These are phyloP conservation scores for Colletotrichum nymphaeae DNA, from an alignment of 2,329 filamentous ascomycete genomes.

Conservation along the genomic window DNA sequence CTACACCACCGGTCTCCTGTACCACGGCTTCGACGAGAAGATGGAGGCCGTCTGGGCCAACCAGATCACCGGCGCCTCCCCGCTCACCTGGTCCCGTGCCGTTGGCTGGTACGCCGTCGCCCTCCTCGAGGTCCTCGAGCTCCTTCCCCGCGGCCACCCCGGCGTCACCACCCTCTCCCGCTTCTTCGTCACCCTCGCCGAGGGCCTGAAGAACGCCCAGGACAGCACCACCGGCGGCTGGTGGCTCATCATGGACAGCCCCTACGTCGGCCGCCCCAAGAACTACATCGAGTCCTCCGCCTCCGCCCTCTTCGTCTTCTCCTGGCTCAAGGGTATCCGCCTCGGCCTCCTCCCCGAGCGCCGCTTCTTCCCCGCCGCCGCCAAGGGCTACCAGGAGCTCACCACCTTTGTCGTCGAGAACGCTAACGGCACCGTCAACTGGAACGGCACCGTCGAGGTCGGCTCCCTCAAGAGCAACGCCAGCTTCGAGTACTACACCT, in stretches of 20 bases:
- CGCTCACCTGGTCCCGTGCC: constrained; percentile 63
- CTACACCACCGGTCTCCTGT: constrained; percentile 54
- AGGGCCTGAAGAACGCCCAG: constrained; percentile 54
- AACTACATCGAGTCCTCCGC: constrained; percentile 72
- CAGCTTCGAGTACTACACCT: constrained; percentile 53
- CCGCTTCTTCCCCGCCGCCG: constrained; percentile 49
- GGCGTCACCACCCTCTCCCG: constrained; percentile 49
- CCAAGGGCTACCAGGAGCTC: constrained; percentile 49
- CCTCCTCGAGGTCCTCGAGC: constrained; percentile 61
- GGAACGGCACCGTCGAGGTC: constrained; percentile 63
- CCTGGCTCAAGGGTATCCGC: constrained; percentile 49
- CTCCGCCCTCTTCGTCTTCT: constrained; percentile 68
- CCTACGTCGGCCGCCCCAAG: constrained; percentile 57
- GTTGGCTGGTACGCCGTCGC: constrained; percentile 66
- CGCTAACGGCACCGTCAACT: constrained; percentile 60
- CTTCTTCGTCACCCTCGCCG: constrained; percentile 54
- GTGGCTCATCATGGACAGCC: constrained; percentile 67
- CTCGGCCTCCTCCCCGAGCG: constrained; percentile 49
- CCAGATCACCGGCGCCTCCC: constrained; percentile 59
- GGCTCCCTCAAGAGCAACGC: constrained; percentile 62
- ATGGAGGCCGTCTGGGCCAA: constrained; percentile 64
- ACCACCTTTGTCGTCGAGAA: constrained; percentile 58
- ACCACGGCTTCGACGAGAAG: constrained; percentile 66
- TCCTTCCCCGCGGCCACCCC: constrained; percentile 51
- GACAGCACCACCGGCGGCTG: constrained; percentile 60